A percentile compares a stretch with the other conserved stretches of the same genome.
These are phyloP conservation scores for Venustampulla echinocandica DNA, from an alignment of 495 filamentous ascomycete genomes.

Conservation along the genomic window DNA sequence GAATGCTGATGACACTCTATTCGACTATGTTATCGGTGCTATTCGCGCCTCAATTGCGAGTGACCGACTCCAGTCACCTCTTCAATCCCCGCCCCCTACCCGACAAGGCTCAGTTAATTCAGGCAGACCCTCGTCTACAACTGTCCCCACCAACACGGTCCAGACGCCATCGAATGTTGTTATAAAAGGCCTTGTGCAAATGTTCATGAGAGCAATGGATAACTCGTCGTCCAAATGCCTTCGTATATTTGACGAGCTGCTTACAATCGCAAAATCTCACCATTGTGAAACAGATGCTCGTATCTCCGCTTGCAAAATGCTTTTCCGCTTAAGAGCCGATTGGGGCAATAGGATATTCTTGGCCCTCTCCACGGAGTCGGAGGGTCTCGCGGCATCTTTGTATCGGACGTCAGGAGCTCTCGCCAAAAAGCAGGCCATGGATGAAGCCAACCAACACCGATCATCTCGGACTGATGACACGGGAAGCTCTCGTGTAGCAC, in stretches of 20 bases:
- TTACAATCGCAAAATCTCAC: conserved; percentile 49
- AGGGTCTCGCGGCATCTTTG: conserved; percentile 60
- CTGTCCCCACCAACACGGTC: not conserved
- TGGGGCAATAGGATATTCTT: conserved; percentile 64
- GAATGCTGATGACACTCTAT: conserved; percentile 38
- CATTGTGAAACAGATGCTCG: conserved; percentile 56
- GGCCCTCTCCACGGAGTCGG: conserved; percentile 53
- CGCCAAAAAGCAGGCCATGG: conserved; percentile 35
- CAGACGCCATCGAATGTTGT: conserved; percentile 48
- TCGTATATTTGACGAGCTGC: conserved; percentile 43
- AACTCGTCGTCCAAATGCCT: conserved; percentile 41
- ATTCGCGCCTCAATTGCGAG: conserved; percentile 34
- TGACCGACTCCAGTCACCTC: conserved; percentile 30
- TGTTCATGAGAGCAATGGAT: conserved; percentile 54
- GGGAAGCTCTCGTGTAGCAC: conserved; percentile 27
- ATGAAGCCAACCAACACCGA: conserved; percentile 37
- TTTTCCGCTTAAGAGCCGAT: conserved; percentile 79
- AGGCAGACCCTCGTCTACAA: conserved; percentile 3
- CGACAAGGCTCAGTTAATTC: conserved; percentile 9
- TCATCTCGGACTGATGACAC: conserved; percentile 26
- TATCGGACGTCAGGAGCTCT: conserved; percentile 54
- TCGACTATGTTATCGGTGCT: conserved; percentile 42
- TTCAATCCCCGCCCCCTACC: conserved; percentile 20
- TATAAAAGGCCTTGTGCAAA: conserved; percentile 44
- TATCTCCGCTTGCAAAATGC: conserved; percentile 69